Evolutionary conservation across 495 filamentous ascomycete genomes (phyloP), one percentile per base, ranked within the genome.

Genomic region (Penicillium silybi): DNA sequence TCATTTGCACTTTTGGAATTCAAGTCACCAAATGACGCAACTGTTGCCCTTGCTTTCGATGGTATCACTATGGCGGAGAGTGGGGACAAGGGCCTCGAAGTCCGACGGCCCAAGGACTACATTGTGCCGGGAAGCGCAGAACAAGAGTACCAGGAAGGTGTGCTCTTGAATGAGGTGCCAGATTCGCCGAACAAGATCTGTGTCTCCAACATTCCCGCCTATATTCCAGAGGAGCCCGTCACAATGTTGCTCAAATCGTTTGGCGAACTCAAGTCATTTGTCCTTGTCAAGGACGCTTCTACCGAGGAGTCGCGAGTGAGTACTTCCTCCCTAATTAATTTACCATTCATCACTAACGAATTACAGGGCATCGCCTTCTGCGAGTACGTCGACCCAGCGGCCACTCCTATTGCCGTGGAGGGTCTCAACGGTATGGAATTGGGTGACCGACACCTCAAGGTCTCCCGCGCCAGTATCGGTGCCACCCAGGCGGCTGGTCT

Each of bases 181-280:
- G 93, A 99, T 64, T 93, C 88, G 17, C 88, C 87, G 34, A 89
- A 97, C 74, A 99, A 99, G 73, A 89, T 99, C 55, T 87, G 90
- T 67, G 80, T 99, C 42, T 82, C 89, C 5, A 92, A 95, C 65
- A 85, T 99, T 48, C 91, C 92, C 0, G 69, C 80, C 4, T 95
- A 90, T 68, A 85, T 99, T 32, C 85, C 79, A 7, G 93, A 97
- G 54, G 90, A 95, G 27, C 89, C 95, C 51, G 87, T 98, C 10
- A 88, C 82, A 35, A 93, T 97, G 74, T 80, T 98, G 15, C 73
- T 97, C 17, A 83, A 86, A 45, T 83, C 88, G 13, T 97, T 98
- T 68, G 93, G 93, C 50, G 88, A 91, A 60, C 80, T 97, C 22
- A 97, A 96, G 71, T 85, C 90, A 9, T 96, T 97, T 69, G 79